Evolutionary conservation across 345 rosid species (phyloP).

Genomic region (Eucalyptus sp.): DNA sequence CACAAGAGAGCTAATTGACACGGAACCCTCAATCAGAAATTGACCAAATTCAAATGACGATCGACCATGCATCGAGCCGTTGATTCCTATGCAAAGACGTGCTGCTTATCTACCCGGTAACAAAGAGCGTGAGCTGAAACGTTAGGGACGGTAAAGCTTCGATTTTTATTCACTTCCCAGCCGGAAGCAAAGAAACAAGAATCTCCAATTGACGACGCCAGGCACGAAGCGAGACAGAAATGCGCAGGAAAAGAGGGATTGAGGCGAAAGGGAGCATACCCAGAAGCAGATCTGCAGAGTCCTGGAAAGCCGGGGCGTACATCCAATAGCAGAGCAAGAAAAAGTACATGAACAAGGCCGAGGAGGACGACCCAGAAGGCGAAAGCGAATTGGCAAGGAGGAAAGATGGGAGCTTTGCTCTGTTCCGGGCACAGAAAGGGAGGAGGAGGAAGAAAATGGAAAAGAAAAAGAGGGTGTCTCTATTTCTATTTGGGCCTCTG

Average conservation of each 20-base stretch:
- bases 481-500: neutral
- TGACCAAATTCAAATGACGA: neutral
- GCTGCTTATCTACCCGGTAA: neutral
- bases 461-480: neutral
- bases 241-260: neutral
- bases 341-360: neutral
- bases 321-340: neutral
- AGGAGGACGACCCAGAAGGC: neutral
- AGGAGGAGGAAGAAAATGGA: neutral
- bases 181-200: neutral
- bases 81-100: neutral
- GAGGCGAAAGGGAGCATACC: neutral
- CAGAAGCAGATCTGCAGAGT: constrained; percentile 1
- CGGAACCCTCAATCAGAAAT: neutral
- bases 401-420: neutral
- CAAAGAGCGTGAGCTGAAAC: neutral
- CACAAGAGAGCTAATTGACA: neutral
- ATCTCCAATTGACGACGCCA: neutral
- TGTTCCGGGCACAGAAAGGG: neutral
- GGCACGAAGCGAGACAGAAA: neutral
- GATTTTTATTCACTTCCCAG: neutral
- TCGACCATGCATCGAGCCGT: neutral
- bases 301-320: neutral
- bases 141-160: neutral
- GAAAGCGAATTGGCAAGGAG: neutral